Evolutionary conservation across 495 filamentous ascomycete species (phyloP).

Genomic region (Penicillium pancosmium): DNA sequence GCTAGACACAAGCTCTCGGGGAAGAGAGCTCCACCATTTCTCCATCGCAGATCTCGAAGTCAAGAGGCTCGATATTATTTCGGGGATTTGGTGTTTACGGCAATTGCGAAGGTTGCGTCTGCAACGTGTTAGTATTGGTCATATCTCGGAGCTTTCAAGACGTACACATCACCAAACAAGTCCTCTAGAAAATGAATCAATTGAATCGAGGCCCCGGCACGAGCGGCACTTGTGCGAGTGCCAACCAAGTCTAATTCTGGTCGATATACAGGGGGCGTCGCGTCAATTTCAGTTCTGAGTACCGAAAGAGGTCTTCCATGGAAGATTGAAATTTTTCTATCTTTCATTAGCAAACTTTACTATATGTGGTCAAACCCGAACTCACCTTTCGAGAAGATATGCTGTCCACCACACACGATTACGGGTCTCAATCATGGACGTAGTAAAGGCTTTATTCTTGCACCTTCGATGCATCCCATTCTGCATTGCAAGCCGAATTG

Average conservation of each 20-base stretch:
- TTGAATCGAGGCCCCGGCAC: constrained; percentile 26
- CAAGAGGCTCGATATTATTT: constrained; percentile 17
- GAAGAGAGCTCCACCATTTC: constrained; percentile 33
- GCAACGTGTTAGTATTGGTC: constrained; percentile 6
- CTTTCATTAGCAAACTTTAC: constrained; percentile 6
- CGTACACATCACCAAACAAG: constrained; percentile 30
- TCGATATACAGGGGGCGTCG: constrained; percentile 29
- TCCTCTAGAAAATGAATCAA: constrained; percentile 30
- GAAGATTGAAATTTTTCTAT: constrained; percentile 31
- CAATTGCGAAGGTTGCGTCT: constrained; percentile 23
- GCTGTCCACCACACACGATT: constrained; percentile 47
- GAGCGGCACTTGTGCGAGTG: constrained; percentile 9
- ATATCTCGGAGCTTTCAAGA: background rate
- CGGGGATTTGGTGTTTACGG: constrained; percentile 15
- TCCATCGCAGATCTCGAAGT: constrained; percentile 16
- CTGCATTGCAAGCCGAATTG: constrained; percentile 42
- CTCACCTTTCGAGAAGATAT: constrained; percentile 39
- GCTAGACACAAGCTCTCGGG: constrained; percentile 13
- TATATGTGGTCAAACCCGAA: background rate
- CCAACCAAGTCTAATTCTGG: constrained; percentile 7
- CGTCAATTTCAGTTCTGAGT: constrained; percentile 34
- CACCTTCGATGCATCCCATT: constrained; percentile 47
- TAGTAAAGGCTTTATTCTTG: constrained; percentile 25
- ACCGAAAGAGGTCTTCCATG: constrained; percentile 43
- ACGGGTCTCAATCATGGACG: constrained; percentile 33